phyloP scores from a whole-genome alignment of 257 asterid species.

The Gardenia jasminoides region DNA sequence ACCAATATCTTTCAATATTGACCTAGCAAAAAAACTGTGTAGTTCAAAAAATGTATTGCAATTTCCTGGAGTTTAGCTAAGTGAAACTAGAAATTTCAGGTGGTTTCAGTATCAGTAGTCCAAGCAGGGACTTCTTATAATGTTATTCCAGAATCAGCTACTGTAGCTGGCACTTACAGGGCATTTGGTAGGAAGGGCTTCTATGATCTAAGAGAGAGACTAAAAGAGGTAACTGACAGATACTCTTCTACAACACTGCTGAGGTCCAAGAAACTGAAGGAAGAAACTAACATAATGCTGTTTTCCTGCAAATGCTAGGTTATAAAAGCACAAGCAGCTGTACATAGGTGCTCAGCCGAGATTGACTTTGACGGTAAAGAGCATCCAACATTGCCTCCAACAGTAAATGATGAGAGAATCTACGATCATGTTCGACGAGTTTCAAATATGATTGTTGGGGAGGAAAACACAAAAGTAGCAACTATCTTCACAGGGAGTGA shows the following conservation, averaged over 20 bases:
- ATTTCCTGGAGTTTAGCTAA: background rate
- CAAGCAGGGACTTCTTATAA: conserved; percentile 30
- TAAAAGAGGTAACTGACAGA: conserved; percentile 38
- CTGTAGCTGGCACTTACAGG: conserved; percentile 51
- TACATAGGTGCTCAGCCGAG: conserved; percentile 35
- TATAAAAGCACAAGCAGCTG: conserved; percentile 41
- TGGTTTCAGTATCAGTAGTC: conserved; percentile 43
- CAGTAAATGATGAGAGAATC: conserved; percentile 37
- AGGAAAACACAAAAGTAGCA: conserved; percentile 33
- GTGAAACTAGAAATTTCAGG: conserved; percentile 24
- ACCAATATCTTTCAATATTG: background rate
- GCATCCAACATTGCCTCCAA: conserved; percentile 49
- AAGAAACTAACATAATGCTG: background rate
- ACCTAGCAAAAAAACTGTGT: background rate
- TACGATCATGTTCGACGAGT: conserved; percentile 33
- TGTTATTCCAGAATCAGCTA: conserved; percentile 37
- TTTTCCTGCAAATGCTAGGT: conserved; percentile 24
- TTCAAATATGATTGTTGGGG: conserved; percentile 38
- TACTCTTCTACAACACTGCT: background rate
- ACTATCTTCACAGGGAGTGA: conserved; percentile 50
- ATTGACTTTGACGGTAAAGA: conserved; percentile 42
- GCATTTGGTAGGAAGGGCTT: conserved; percentile 41
- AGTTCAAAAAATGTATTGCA: background rate
- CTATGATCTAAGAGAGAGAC: conserved; percentile 39
- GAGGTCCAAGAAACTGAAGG: too few species aligned